Base-by-base conservation (phyloP, 2,329 filamentous ascomycete genomes). In the Penicillium vulpinum region DNA sequence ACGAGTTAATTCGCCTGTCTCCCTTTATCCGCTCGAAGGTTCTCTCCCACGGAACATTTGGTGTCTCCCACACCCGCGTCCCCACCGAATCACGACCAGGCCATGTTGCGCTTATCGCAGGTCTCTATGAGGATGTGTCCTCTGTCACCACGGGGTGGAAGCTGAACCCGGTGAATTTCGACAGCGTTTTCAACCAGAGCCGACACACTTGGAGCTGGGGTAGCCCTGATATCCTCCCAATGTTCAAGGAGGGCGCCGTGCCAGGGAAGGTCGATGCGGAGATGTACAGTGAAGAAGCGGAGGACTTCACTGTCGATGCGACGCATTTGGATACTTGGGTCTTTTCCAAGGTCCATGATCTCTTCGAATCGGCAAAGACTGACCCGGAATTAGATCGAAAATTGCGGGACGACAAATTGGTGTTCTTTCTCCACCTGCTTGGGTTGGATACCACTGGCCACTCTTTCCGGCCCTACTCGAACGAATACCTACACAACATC, bases 131-230 rank as follows among this genome's bases (percentile, higher is more conserved):
- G 76, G 94, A 99, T 80, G 94, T 99, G 1, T 97, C 94, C 33
- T 90, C 94, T 2, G 94, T 99, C 21, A 96, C 90, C 29, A 99
- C 95, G 1, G 94, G 94, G 16, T 99, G 94, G 94, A 97, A 99
- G 77, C 79, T 97, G 66, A 99, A 99, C 72, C 94, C 94, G 0
- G 94, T 99, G 70, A 90, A 97, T 71, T 99, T 99, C 70, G 94
- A 99, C 78, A 97, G 93, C 69, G 92, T 99, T 11, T 99, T 99
- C 83, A 99, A 99, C 73, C 86, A 91, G 61, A 97, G 93, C 71
- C 83, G 88, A 44, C 95, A 99, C 77, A 99, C 95, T 8, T 99
- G 94, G 94, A 96, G 92, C 74, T 99, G 94, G 94, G 94, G 94
- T 2, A 97, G 92, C 70, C 94, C 94, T 1, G 94, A 99, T 75